These are phyloP conservation scores for Starmerella apicola DNA, from an alignment of 805 yeast genomes.

Conservation along the genomic window DNA sequence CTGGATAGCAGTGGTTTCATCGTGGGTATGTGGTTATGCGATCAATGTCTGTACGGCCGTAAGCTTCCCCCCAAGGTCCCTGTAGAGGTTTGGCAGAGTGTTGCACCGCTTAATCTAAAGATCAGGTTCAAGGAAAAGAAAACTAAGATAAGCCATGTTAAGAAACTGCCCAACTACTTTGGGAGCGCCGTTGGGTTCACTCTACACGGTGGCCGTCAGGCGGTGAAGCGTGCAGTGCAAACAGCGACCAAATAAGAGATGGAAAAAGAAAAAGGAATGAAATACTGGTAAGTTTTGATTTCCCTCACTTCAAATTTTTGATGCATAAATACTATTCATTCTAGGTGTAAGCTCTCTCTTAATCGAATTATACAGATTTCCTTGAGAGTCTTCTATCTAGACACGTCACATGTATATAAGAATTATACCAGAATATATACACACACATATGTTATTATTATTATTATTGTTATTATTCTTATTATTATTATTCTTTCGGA, in stretches of 20 bases:
- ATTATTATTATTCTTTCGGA: not conserved
- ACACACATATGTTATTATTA: not conserved
- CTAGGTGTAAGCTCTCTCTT: too few relatives aligned
- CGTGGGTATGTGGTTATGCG: constrained; percentile 97
- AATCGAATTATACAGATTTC: too few relatives aligned
- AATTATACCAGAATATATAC: not conserved
- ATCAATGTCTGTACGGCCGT: constrained; percentile 87
- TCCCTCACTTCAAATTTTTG: too few relatives aligned
- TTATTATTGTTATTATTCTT: not conserved
- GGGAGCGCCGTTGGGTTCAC: constrained; percentile 15
- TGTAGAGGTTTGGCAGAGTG: constrained; percentile 69
- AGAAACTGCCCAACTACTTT: constrained; percentile 10
- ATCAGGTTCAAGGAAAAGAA: constrained; percentile 24
- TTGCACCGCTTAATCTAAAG: constrained; percentile 33
- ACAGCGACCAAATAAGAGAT: constrained; percentile 15
- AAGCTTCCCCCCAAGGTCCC: constrained; percentile 66
- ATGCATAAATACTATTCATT: too few relatives aligned
- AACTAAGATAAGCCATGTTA: constrained; percentile 12
- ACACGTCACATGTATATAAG: not conserved
- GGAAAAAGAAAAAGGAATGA: too few relatives aligned
- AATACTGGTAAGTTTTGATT: too few relatives aligned
- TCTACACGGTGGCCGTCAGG: constrained; percentile 17
- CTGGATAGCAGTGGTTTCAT: constrained; percentile 70
- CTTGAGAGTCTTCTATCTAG: not conserved
- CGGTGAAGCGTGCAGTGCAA: constrained; percentile 18